phyloP scores from a whole-genome alignment of 805 yeast species.

The Pichia heedii region DNA sequence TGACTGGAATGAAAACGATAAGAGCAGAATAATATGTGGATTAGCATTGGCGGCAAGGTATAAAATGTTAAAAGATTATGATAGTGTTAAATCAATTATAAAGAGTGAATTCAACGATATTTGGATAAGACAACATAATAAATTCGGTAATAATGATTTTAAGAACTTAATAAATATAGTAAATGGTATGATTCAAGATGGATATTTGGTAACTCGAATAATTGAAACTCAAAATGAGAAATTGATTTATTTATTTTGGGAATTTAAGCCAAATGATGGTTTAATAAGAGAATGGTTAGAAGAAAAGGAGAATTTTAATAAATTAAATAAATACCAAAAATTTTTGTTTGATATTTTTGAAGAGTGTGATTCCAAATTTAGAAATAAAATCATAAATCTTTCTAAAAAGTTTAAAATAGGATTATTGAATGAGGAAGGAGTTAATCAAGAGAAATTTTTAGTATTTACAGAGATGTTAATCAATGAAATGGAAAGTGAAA shows the following conservation, averaged over 20 bases:
- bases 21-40: slow-evolving; percentile 13
- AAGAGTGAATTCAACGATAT: slow-evolving; percentile 8
- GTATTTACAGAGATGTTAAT: slow-evolving; percentile 13
- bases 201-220: slow-evolving; percentile 10
- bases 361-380: slow-evolving; percentile 9
- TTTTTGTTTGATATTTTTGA: slow-evolving; percentile 9
- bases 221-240: slow-evolving; percentile 5
- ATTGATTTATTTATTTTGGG: slow-evolving; percentile 23
- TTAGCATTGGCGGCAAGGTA: slow-evolving; percentile 19
- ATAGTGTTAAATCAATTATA: slow-evolving; percentile 12
- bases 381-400: slow-evolving; percentile 8
- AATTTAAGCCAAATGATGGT: slow-evolving; percentile 13
- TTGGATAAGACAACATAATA: slow-evolving; percentile 16
- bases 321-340: slow-evolving; percentile 6
- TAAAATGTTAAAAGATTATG: slow-evolving; percentile 13
- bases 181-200: slow-evolving; percentile 8
- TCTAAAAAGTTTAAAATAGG: slow-evolving; percentile 10
- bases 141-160: slow-evolving; percentile 8
- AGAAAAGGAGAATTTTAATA: slow-evolving; percentile 1
- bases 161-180: slow-evolving; percentile 17
- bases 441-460: slow-evolving; percentile 9
- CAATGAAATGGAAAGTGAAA: slow-evolving; percentile 11
- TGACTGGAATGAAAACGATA: slow-evolving; percentile 6
- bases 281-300: slow-evolving; percentile 10
- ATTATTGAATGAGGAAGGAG: background rate